A percentile compares a stretch with the other conserved stretches of the same genome.
Evolutionary conservation across 2,329 filamentous ascomycete genomes (phyloP).

Genomic region (Juglanconis oblonga): DNA sequence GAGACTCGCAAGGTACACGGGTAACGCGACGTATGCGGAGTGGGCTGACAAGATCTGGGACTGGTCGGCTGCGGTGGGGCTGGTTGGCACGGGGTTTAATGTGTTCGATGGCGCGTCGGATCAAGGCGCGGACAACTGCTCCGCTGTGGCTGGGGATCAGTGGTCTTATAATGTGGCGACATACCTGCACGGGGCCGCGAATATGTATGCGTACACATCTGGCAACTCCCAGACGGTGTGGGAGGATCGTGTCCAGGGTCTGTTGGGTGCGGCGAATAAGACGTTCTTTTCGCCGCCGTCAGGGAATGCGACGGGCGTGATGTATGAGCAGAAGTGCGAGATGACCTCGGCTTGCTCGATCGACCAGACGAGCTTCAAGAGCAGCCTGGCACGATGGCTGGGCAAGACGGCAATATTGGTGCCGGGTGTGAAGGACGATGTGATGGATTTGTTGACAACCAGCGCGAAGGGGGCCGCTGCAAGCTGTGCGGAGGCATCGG

Average conservation of each 20-base stretch:
- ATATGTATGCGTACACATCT: constrained; percentile 40
- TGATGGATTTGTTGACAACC: constrained; percentile 34
- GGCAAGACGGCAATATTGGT: constrained; percentile 35
- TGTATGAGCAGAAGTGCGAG: constrained; percentile 55
- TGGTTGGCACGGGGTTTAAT: constrained; percentile 41
- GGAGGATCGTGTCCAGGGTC: constrained; percentile 45
- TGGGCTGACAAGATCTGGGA: constrained; percentile 59
- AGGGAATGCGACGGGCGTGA: constrained; percentile 33
- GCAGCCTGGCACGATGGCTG: constrained; percentile 52
- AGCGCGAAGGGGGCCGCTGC: constrained; percentile 37
- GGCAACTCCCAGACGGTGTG: constrained; percentile 35
- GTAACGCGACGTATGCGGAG: constrained; percentile 59
- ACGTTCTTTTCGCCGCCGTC: constrained; percentile 45
- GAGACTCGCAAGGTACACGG: constrained; percentile 62
- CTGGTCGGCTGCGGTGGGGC: constrained; percentile 43
- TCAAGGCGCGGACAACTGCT: constrained; percentile 40
- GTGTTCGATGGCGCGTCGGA: constrained; percentile 52
- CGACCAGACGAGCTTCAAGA: constrained; percentile 57
- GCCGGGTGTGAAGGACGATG: constrained; percentile 31
- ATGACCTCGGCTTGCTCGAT: constrained; percentile 46
- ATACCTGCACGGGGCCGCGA: constrained; percentile 40
- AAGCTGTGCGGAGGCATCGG: constrained; percentile 38
- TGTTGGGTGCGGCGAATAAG: constrained; percentile 40
- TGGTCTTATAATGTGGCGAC: constrained; percentile 51
- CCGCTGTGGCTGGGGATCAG: constrained; percentile 41